Evolutionary conservation across 2,329 filamentous ascomycete species (phyloP).

Genomic region (Sphaerulina vaccinii): DNA sequence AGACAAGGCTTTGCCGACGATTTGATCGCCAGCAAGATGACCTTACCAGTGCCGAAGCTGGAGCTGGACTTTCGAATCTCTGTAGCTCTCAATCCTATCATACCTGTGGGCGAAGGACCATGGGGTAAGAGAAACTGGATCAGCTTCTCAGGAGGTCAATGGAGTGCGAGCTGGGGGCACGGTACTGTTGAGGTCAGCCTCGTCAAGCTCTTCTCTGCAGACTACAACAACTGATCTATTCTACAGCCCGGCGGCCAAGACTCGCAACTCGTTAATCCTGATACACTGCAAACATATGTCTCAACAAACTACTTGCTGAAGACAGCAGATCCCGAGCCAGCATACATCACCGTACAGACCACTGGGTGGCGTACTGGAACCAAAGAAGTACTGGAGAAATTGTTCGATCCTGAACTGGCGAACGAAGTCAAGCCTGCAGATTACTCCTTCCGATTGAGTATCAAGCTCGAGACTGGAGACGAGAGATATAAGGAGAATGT

Average conservation of each 20-base stretch:
- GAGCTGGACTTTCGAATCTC: constrained; percentile 56
- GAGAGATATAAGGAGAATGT: constrained; percentile 16
- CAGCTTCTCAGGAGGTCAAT: constrained; percentile 51
- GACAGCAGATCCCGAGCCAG: constrained; percentile 18
- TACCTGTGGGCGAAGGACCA: constrained; percentile 47
- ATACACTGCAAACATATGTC: constrained; percentile 18
- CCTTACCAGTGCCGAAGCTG: constrained; percentile 46
- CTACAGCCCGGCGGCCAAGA: constrained; percentile 26
- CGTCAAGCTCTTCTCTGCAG: no score
- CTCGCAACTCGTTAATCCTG: constrained; percentile 20
- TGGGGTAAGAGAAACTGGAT: constrained; percentile 55
- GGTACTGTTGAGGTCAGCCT: constrained; percentile 47
- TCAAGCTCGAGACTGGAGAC: constrained; percentile 25
- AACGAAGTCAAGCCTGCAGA: constrained; percentile 21
- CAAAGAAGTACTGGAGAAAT: constrained; percentile 18
- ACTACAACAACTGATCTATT: no score
- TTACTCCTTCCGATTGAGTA: constrained; percentile 18
- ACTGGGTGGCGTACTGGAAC: constrained; percentile 24
- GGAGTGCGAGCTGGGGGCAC: constrained; percentile 54
- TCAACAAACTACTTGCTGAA: constrained; percentile 23
- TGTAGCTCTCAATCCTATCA: constrained; percentile 52
- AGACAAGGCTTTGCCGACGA: constrained; percentile 3
- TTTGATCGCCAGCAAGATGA: constrained; percentile 11
- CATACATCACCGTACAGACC: constrained; percentile 24
- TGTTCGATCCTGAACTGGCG: constrained; percentile 21